Conservation (phyloP, 805 yeast genomes). For the Candida nitratophila region DNA sequence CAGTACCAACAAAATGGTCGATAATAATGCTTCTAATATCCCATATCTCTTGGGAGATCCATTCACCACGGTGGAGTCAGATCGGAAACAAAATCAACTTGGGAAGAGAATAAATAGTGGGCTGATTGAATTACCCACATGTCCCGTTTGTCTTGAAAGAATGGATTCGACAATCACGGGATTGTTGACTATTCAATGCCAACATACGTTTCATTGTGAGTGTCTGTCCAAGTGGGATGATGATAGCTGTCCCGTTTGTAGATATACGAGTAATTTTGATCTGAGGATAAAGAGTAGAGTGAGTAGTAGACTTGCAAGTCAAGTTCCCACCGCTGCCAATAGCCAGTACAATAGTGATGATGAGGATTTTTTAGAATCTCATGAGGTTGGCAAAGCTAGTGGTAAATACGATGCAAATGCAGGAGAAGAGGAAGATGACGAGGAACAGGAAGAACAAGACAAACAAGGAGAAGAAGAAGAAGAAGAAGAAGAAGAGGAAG, state of each 20-base stretch:
- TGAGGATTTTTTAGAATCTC: neutral
- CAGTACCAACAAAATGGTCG: conserved; percentile 13
- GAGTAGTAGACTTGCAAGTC: neutral
- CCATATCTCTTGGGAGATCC: conserved; percentile 74
- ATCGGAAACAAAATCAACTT: no score
- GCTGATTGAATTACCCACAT: conserved; percentile 68
- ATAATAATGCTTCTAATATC: no score
- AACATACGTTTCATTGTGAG: conserved; percentile 87
- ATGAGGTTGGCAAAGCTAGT: no score
- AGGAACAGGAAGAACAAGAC: neutral
- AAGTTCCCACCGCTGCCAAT: neutral
- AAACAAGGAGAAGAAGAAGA: conserved; percentile 1
- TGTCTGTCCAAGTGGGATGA: conserved; percentile 87
- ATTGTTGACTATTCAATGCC: conserved; percentile 80
- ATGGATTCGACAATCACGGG: conserved; percentile 82
- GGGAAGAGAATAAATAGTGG: no score
- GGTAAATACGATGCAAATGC: neutral
- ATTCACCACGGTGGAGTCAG: conserved; percentile 37
- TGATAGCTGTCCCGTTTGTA: conserved; percentile 85
- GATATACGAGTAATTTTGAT: conserved; percentile 51
- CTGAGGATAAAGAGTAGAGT: conserved; percentile 4
- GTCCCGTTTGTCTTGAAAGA: conserved; percentile 88
- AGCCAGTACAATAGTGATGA: neutral
- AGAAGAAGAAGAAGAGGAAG: conserved; percentile 19
- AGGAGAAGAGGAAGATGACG: neutral